Evolutionary conservation across 257 asterid species (phyloP).

Genomic region (Nicotiana noctiflora): DNA sequence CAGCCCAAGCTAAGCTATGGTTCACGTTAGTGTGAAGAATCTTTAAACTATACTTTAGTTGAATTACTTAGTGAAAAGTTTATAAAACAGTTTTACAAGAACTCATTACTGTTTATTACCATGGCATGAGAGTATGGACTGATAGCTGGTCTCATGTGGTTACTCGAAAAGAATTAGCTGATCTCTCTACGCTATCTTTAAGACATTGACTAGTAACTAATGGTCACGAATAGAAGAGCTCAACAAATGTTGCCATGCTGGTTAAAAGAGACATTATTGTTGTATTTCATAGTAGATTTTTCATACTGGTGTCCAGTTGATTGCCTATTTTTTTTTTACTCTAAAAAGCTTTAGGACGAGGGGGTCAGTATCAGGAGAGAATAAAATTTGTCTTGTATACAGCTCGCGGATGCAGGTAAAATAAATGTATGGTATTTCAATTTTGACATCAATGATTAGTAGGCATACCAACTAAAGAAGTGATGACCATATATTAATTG

Average conservation of each 20-base stretch:
- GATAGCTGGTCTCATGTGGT: neutral
- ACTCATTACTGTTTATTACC: too few species aligned
- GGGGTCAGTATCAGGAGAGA: neutral
- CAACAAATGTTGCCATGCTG: neutral
- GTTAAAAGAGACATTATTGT: neutral
- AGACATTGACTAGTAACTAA: neutral
- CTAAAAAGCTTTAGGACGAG: neutral
- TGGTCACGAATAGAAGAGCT: neutral
- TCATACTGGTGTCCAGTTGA: neutral
- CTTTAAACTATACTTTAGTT: too few species aligned
- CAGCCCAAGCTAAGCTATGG: too few species aligned
- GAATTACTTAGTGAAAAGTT: too few species aligned
- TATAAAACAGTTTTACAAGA: too few species aligned
- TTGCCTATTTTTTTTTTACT: neutral
- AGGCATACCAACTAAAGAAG: neutral
- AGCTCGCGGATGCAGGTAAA: neutral
- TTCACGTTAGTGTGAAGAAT: too few species aligned
- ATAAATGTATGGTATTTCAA: neutral
- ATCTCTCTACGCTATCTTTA: too few species aligned
- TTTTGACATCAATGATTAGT: neutral
- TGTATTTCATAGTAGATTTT: neutral
- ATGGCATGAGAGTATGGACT: too few species aligned
- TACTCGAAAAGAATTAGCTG: neutral
- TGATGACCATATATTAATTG: neutral
- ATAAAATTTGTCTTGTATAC: neutral